Evolutionary conservation across 106 monocot species (phyloP).

Genomic region (Dendrobium nobile): DNA sequence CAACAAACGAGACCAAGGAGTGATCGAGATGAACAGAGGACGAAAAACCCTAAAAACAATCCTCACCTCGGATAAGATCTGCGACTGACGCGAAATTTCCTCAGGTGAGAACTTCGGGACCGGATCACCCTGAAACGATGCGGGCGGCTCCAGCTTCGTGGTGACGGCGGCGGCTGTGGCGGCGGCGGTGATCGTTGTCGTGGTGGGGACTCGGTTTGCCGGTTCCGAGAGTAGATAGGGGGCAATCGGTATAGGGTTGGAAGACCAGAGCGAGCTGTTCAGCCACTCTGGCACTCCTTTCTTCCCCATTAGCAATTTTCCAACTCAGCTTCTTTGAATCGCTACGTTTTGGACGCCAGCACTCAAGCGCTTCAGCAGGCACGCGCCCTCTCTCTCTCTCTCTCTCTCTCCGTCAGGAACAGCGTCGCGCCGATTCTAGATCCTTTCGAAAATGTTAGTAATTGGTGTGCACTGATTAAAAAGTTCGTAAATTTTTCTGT

Average conservation of each 20-base stretch:
- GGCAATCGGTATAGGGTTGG: constrained; percentile 4
- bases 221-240: constrained; percentile 13
- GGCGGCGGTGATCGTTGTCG: constrained; percentile 14
- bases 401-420: neutral
- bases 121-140: constrained; percentile 5
- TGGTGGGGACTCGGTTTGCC: constrained; percentile 14
- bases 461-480: no score
- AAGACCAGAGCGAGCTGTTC: constrained; percentile 78
- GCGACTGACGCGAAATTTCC: constrained; percentile 51
- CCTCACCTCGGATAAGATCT: constrained; percentile 45
- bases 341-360: neutral
- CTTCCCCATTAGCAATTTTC: constrained; percentile 34
- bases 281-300: constrained; percentile 81
- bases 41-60: neutral
- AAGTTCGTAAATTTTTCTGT: no score
- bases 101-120: constrained; percentile 32
- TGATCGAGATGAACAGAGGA: neutral
- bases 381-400: neutral
- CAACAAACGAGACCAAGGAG: neutral
- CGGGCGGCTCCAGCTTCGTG: neutral
- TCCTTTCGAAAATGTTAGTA: neutral
- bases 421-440: neutral
- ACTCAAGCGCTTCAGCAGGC: neutral
- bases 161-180: constrained; percentile 13
- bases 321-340: no score